A percentile compares a stretch with the other conserved stretches of the same genome.
Evolutionary conservation across 2,329 filamentous ascomycete species (phyloP).

Genomic region (Pseudocercospora cruenta): DNA sequence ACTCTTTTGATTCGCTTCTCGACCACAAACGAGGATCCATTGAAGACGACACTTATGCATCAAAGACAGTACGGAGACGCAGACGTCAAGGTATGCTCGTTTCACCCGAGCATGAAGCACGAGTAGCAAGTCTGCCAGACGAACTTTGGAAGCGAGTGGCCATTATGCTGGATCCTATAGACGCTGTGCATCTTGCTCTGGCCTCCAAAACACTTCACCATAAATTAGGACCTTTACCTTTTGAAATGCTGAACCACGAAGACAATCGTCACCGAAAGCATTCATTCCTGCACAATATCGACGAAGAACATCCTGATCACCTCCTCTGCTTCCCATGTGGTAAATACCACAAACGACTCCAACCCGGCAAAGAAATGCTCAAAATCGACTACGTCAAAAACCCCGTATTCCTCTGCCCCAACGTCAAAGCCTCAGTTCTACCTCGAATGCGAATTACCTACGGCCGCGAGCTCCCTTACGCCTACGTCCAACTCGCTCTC

Average conservation of each 20-base stretch:
- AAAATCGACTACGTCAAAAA: slow-evolving; percentile 59
- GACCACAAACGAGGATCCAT: slow-evolving; percentile 23
- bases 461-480: slow-evolving; percentile 59
- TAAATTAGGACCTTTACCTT: slow-evolving; percentile 48
- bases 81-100: slow-evolving; percentile 19
- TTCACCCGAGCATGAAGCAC: slow-evolving; percentile 41
- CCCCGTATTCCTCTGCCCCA: slow-evolving; percentile 61
- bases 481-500: slow-evolving; percentile 61
- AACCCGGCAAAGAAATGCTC: slow-evolving; percentile 57
- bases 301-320: slow-evolving; percentile 57
- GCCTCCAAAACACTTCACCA: slow-evolving; percentile 52
- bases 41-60: slow-evolving; percentile 10
- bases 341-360: slow-evolving; percentile 58
- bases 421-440: slow-evolving; percentile 54
- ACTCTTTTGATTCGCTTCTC: slow-evolving; percentile 41
- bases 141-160: slow-evolving; percentile 53
- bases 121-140: slow-evolving; percentile 51
- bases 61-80: slow-evolving; percentile 8
- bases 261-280: slow-evolving; percentile 52
- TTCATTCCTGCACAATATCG: slow-evolving; percentile 57
- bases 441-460: slow-evolving; percentile 59
- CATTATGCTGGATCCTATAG: slow-evolving; percentile 48
- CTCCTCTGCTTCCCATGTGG: slow-evolving; percentile 63
- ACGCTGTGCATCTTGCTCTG: slow-evolving; percentile 55
- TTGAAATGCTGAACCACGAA: slow-evolving; percentile 45